Percentiles rank a stretch among this genome's conserved stretches.
phyloP scores from a whole-genome alignment of 2,329 filamentous ascomycete species.

The Chalara sp. region DNA sequence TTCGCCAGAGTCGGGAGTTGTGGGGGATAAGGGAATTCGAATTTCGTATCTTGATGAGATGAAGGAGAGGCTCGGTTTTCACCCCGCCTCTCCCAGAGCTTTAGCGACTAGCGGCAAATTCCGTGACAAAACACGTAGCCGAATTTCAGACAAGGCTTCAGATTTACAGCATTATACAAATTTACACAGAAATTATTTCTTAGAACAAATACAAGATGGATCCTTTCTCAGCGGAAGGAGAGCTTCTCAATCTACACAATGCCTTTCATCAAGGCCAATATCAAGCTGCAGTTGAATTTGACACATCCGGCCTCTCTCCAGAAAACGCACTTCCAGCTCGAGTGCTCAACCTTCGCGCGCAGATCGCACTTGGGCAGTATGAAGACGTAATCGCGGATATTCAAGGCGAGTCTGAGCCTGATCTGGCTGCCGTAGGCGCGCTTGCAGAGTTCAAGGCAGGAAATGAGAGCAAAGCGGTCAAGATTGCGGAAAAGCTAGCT shows the following conservation, averaged over 20 bases:
- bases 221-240: constrained; percentile 64
- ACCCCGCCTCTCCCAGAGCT: too few relatives aligned
- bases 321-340: constrained; percentile 72
- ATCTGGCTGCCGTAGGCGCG: constrained; percentile 69
- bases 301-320: constrained; percentile 69
- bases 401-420: constrained; percentile 58
- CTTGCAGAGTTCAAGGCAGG: constrained; percentile 63
- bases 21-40: too few relatives aligned
- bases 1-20: too few relatives aligned
- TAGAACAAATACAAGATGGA: constrained; percentile 42
- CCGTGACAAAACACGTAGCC: too few relatives aligned
- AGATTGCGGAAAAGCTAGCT: constrained; percentile 59
- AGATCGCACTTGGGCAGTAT: constrained; percentile 74
- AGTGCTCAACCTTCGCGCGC: constrained; percentile 73
- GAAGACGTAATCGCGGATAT: constrained; percentile 65
- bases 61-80: too few relatives aligned
- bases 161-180: too few relatives aligned
- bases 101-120: too few relatives aligned
- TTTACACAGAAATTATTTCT: too few relatives aligned
- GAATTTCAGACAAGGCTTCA: too few relatives aligned
- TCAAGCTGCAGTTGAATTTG: constrained; percentile 78
- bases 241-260: constrained; percentile 66
- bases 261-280: constrained; percentile 77
- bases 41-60: too few relatives aligned
- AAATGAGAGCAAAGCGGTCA: constrained; percentile 54